phyloP scores from a whole-genome alignment of 2,329 filamentous ascomycete genomes.

The Plectosphaerella sp. region DNA sequence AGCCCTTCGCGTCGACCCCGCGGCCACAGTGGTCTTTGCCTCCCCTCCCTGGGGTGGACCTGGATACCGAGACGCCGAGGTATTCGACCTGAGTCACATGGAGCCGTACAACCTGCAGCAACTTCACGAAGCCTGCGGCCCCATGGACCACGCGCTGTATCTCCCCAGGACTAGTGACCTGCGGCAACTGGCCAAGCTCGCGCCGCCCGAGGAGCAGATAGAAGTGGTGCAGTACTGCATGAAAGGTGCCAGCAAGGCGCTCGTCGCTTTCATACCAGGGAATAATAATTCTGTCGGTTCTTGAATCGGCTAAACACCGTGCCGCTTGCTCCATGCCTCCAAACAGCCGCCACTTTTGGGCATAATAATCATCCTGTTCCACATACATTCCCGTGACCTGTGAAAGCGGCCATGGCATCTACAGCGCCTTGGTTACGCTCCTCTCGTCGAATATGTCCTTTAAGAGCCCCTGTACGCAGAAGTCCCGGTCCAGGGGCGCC shows the following conservation, averaged over 20 bases:
- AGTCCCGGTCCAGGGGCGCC: slow-evolving; percentile 61
- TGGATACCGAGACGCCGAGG: slow-evolving; percentile 50
- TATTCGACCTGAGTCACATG: slow-evolving; percentile 86
- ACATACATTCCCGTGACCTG: too few relatives aligned
- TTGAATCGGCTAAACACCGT: too few relatives aligned
- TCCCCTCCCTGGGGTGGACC: slow-evolving; percentile 59
- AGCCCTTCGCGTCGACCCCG: slow-evolving; percentile 34
- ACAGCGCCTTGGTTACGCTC: slow-evolving; percentile 59
- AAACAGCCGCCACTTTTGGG: too few relatives aligned
- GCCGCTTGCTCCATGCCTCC: too few relatives aligned
- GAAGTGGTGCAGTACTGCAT: slow-evolving; percentile 89
- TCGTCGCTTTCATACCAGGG: slow-evolving; percentile 58
- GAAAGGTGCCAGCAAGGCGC: slow-evolving; percentile 79
- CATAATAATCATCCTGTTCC: too few relatives aligned
- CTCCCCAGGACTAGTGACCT: slow-evolving; percentile 83
- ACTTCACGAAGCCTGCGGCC: slow-evolving; percentile 58
- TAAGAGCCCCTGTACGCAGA: slow-evolving; percentile 60
- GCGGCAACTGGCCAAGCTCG: slow-evolving; percentile 65
- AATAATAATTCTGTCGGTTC: not conserved
- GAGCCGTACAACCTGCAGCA: slow-evolving; percentile 72
- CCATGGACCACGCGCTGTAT: slow-evolving; percentile 66
- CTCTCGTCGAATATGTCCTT: slow-evolving; percentile 77
- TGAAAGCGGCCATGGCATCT: slow-evolving; percentile 8
- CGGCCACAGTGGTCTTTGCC: slow-evolving; percentile 46
- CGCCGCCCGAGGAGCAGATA: slow-evolving; percentile 49